phyloP scores from a whole-genome alignment of 2,329 filamentous ascomycete species.

The Fusarium sp. region DNA sequence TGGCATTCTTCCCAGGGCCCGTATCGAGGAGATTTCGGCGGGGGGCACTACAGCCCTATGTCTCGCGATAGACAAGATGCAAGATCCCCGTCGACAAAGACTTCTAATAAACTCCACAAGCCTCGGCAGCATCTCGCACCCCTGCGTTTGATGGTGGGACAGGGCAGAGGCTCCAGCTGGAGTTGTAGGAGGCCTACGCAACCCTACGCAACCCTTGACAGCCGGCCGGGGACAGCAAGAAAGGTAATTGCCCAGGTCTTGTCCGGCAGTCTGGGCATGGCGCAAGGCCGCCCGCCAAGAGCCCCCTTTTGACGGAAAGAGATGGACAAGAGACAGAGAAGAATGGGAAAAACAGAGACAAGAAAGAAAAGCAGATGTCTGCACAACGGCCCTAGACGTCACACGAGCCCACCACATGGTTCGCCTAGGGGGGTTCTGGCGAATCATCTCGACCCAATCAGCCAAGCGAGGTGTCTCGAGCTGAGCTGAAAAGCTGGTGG shows the following conservation, averaged over 20 bases:
- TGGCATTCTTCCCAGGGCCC: not conserved
- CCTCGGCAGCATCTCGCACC: conserved; percentile 21
- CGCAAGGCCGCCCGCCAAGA: not conserved
- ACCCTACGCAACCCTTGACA: not conserved
- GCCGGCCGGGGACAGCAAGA: not conserved
- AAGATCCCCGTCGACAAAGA: conserved; percentile 9
- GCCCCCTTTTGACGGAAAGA: not conserved
- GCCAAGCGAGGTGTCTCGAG: conserved; percentile 22
- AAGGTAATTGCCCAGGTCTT: not conserved
- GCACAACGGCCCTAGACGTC: conserved; percentile 19
- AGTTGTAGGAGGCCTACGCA: not conserved
- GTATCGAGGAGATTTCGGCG: conserved; percentile 1
- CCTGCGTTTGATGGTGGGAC: not conserved
- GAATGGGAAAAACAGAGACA: not conserved
- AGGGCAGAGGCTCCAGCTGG: not conserved
- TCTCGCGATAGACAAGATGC: conserved; percentile 3
- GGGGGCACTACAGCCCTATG: conserved; percentile 28
- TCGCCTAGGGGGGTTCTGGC: conserved; percentile 7
- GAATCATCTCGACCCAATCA: conserved; percentile 14
- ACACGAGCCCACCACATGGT: conserved; percentile 18
- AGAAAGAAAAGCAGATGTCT: not conserved
- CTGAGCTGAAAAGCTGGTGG: conserved; percentile 33
- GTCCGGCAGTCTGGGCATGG: not conserved
- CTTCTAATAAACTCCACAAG: conserved; percentile 23
- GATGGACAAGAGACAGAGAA: not conserved